These are phyloP conservation scores for Fusarium ambrosium DNA, from an alignment of 2,329 filamentous ascomycete species.

Conservation along the genomic window DNA sequence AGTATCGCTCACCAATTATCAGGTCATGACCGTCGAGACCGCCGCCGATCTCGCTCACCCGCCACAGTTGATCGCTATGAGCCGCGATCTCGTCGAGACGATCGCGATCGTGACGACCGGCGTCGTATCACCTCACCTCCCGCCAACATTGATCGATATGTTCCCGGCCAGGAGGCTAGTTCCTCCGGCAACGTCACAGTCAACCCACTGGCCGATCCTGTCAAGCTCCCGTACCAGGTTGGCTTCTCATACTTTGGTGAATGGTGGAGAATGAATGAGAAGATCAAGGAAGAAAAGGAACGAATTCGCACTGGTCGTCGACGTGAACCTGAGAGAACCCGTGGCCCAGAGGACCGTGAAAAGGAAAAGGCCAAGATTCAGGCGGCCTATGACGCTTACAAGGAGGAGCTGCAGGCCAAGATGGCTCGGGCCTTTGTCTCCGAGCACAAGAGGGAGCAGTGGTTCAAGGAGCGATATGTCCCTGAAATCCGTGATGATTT, in stretches of 20 bases:
- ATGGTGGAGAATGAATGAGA: slow-evolving; percentile 87
- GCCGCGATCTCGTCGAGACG: slow-evolving; percentile 77
- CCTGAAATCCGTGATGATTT: slow-evolving; percentile 83
- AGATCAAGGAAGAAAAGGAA: slow-evolving; percentile 86
- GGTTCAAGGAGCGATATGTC: slow-evolving; percentile 97
- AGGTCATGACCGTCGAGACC: slow-evolving; percentile 73
- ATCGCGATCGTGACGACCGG: slow-evolving; percentile 72
- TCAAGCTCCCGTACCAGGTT: slow-evolving; percentile 82
- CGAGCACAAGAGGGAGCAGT: slow-evolving; percentile 94
- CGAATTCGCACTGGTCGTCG: slow-evolving; percentile 77
- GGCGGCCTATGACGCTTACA: slow-evolving; percentile 74
- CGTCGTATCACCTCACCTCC: slow-evolving; percentile 73
- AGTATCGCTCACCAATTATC: slow-evolving; percentile 8
- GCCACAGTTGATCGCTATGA: slow-evolving; percentile 81
- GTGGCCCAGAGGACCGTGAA: slow-evolving; percentile 80
- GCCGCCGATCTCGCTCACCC: slow-evolving; percentile 78
- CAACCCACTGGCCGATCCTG: slow-evolving; percentile 80
- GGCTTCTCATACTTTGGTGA: slow-evolving; percentile 89
- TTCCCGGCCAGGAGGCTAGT: slow-evolving; percentile 77
- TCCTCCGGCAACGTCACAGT: slow-evolving; percentile 56
- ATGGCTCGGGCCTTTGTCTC: slow-evolving; percentile 93
- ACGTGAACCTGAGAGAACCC: slow-evolving; percentile 72
- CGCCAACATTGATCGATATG: slow-evolving; percentile 86
- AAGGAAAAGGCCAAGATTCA: slow-evolving; percentile 86
- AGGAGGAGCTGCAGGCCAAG: slow-evolving; percentile 77